Base-by-base conservation (phyloP, 2,329 filamentous ascomycete genomes). In the Ciborinia camelliae region DNA sequence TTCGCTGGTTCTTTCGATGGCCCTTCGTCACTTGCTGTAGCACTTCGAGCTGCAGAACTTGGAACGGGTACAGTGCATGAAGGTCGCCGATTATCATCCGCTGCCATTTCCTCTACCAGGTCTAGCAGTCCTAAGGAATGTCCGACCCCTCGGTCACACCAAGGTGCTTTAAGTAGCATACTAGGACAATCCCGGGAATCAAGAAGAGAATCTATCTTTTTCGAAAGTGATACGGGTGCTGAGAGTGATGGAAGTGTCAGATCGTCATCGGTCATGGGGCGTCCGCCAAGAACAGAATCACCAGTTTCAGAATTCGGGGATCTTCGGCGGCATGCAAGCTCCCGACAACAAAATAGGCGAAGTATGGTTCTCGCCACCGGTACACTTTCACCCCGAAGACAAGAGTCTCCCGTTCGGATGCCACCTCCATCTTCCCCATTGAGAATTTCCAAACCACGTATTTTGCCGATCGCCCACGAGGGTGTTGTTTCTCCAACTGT, bases 61-160 rank as follows among this genome's bases (percentile, higher is more conserved):
- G 50, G 32, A 30, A 14, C 50, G 63, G 68, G 60, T 45, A 69
- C 55, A 30, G 62, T 65, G 15, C 75, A 75, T 20, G 77, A 79
- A 59, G 77, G 74, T 54, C 76, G 76, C 51, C 72, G 79, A 54
- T 68, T 77, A 26, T 88, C 88, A 61, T 86, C 90, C 66, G 55
- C 67, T 45, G 79, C 88, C 67, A 80, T 64, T 30, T 59, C 90
- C 30, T 86, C 86, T 35, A 94, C 91, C 1, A 84, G 91, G 68
- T 96, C 95, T 4, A 95, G 86, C 75, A 99, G 95, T 74, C 95
- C 95, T 20, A 61, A 61, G 0, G 93, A 96, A 76, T 95, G 92
- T 67, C 90, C 91, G 14, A 99, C 95, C 4, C 95, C 95, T 14
- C 88, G 91, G 68, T 98, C 94, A 0, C 88, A 94, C 72, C 87